phyloP scores from a whole-genome alignment of 2,329 filamentous ascomycete species.

The Coniochaeta ligniaria region DNA sequence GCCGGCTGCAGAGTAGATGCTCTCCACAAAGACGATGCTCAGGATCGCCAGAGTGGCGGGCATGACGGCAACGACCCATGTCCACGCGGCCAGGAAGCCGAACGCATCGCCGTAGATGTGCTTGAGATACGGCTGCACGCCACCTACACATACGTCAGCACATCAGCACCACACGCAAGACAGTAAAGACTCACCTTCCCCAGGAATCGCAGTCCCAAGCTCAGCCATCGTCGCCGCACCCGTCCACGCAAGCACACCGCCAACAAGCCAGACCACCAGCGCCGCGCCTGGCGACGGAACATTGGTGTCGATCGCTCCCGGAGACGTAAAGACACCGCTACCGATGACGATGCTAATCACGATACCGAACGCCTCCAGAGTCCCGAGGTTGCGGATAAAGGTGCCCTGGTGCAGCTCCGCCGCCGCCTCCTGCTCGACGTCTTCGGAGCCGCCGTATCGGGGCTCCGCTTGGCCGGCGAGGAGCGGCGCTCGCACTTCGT shows the following conservation, averaged over 20 bases:
- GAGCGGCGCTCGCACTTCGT: not conserved
- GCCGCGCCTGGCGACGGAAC: constrained; percentile 54
- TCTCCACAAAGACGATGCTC: constrained; percentile 56
- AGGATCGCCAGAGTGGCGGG: constrained; percentile 58
- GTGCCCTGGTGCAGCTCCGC: constrained; percentile 4
- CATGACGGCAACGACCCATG: constrained; percentile 58
- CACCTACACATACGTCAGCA: constrained; percentile 23
- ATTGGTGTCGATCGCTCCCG: constrained; percentile 55
- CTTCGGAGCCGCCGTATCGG: not conserved
- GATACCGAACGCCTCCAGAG: constrained; percentile 48
- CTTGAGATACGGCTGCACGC: constrained; percentile 55
- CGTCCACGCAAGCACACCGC: constrained; percentile 56
- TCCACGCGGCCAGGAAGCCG: constrained; percentile 59
- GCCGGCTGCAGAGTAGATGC: constrained; percentile 45
- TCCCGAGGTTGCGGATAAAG: constrained; percentile 37
- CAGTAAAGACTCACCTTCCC: constrained; percentile 36
- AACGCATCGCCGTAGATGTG: constrained; percentile 54
- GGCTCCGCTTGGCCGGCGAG: not conserved
- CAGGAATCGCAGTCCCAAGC: constrained; percentile 54
- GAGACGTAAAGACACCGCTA: constrained; percentile 58
- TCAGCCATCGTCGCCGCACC: constrained; percentile 56
- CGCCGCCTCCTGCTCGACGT: not conserved
- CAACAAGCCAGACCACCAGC: constrained; percentile 53
- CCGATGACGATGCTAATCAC: constrained; percentile 58
- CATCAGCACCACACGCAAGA: not conserved